Evolutionary conservation across 2,329 filamentous ascomycete genomes (phyloP), one percentile per base, ranked within the genome.

Genomic region (Fusarium liriodendri): DNA sequence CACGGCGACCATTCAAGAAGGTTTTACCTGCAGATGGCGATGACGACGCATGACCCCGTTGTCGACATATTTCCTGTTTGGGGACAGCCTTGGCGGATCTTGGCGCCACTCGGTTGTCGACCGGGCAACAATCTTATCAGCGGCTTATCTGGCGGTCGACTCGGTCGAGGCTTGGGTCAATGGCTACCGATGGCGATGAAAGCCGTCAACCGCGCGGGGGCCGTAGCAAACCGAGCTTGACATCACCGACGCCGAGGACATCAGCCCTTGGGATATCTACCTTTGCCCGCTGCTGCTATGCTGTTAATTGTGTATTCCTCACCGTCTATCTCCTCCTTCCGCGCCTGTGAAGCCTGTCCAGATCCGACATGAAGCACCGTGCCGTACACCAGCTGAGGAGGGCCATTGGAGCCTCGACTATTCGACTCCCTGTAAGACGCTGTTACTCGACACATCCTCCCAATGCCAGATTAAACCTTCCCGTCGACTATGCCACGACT

Each of bases 401-500:
- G 70, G 80, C 67, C 57, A 64, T 67, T 55, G 61, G 68, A 29
- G 35, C 59, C 33, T 77, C 65, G 16, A 64, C 65, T 47, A 52
- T 54, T 69, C 77, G 67, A 59, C 70, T 45, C 57, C 76, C 72
- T 33, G 66, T 76, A 45, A 66, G 75, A 67, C 74, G 80, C 42
- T 80, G 74, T 71, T 90, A 90, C 80, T 91, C 89, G 65, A 88
- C 88, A 59, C 87, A 89, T 66, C 88, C 88, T 35, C 86, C 89
- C 29, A 89, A 89, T 67, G 90, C 90, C 62, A 88, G 86, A 75
- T 89, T 99, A 64, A 99, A 99, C 82, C 84, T 95, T 57, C 94
- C 95, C 8, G 91, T 95, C 76, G 95, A 98, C 86, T 99, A 97
- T 84, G 90, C 92, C 70, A 91, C 92, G 18, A 97, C 93, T 2